Conservation (phyloP, 148 eudicot genomes). For the Beta vulgaris region DNA sequence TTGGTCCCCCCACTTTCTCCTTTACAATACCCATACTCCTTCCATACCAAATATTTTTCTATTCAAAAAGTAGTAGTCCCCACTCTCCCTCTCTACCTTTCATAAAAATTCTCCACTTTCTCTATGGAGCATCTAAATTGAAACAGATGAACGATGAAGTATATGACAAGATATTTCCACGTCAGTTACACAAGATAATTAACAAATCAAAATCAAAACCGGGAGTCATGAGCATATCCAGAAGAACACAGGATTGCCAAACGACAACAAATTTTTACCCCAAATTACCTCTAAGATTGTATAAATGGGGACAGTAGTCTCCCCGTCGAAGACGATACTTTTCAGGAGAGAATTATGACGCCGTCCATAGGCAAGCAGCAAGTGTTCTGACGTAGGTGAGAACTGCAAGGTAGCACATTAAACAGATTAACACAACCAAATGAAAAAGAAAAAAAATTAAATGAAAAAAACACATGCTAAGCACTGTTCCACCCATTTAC, state of each 20-base stretch:
- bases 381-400: conserved; percentile 99
- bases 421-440: neutral
- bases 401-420: conserved; percentile 47
- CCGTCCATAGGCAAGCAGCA: conserved; percentile 95
- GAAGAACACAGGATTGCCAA: neutral
- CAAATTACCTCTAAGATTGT: conserved; percentile 80
- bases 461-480: neutral
- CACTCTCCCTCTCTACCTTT: too few relatives aligned
- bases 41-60: too few relatives aligned
- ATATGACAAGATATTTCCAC: neutral
- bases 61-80: too few relatives aligned
- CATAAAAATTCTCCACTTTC: too few relatives aligned
- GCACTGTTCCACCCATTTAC: neutral
- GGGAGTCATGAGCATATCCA: neutral
- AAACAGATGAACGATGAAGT: too few relatives aligned
- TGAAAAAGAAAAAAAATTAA: neutral
- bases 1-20: too few relatives aligned
- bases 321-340: conserved; percentile 90
- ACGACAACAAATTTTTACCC: neutral
- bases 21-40: too few relatives aligned
- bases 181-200: neutral
- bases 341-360: conserved; percentile 96
- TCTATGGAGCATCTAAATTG: too few relatives aligned
- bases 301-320: conserved; percentile 78
- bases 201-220: neutral